A percentile compares a stretch with the other conserved stretches of the same genome.
phyloP scores from a whole-genome alignment of 2,329 filamentous ascomycete species.

The Hypoxylon sp. region DNA sequence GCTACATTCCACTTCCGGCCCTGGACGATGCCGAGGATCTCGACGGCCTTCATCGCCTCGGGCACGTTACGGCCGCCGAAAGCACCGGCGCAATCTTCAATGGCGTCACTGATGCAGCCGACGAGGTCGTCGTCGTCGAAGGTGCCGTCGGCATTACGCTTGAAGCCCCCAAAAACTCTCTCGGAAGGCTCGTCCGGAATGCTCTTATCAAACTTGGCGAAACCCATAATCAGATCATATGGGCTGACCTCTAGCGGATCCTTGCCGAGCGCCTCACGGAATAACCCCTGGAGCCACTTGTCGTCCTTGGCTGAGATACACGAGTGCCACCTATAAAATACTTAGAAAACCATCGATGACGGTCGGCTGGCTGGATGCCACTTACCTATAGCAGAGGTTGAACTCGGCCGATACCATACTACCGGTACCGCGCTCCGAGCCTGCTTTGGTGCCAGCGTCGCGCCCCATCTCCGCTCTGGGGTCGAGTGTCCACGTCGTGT shows the following conservation, averaged over 20 bases:
- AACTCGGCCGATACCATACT: constrained; percentile 91
- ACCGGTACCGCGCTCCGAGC: constrained; percentile 77
- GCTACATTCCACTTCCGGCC: constrained; percentile 81
- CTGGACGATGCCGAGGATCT: constrained; percentile 84
- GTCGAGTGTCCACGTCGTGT: constrained; percentile 85
- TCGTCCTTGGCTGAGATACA: constrained; percentile 81
- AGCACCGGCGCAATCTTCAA: constrained; percentile 81
- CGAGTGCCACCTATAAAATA: constrained; percentile 72
- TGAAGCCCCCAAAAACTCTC: constrained; percentile 74
- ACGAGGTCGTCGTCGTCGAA: constrained; percentile 83
- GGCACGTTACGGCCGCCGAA: constrained; percentile 82
- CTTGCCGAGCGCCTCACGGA: constrained; percentile 71
- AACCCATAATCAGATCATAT: constrained; percentile 70
- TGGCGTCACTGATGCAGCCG: constrained; percentile 78
- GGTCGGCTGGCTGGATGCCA: neutral
- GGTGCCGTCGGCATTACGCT: constrained; percentile 73
- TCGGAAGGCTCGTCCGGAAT: constrained; percentile 75
- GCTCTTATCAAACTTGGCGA: constrained; percentile 70
- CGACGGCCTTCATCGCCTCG: constrained; percentile 77
- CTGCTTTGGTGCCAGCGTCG: constrained; percentile 63
- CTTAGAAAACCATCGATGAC: neutral
- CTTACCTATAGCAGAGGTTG: constrained; percentile 83
- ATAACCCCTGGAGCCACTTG: constrained; percentile 80
- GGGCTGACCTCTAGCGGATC: constrained; percentile 66
- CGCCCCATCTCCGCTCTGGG: constrained; percentile 76